These are phyloP conservation scores for Globisporangium yorkense DNA, from an alignment of 352 stramenopile genomes.

Conservation along the genomic window DNA sequence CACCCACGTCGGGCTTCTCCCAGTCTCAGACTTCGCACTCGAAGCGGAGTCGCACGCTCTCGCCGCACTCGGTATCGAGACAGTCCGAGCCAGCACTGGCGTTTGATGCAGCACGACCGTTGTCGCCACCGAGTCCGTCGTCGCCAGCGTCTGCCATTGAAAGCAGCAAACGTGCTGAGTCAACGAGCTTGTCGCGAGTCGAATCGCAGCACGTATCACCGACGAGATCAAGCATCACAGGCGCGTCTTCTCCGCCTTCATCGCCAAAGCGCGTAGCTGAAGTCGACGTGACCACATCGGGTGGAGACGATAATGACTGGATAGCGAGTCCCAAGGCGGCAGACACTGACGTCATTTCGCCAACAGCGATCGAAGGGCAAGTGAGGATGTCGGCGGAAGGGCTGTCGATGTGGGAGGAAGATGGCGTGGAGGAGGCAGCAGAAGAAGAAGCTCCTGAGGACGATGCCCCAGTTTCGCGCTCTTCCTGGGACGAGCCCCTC, in stretches of 20 bases:
- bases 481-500: background rate
- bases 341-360: background rate
- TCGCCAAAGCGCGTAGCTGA: constrained; percentile 2
- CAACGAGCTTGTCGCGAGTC: background rate
- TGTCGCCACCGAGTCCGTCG: background rate
- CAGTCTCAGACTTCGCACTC: background rate
- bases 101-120: background rate
- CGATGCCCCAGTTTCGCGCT: background rate
- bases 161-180: background rate
- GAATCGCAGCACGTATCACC: background rate
- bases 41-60: constrained; percentile 1
- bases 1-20: background rate
- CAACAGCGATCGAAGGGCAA: background rate
- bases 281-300: constrained; percentile 1
- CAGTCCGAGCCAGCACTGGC: constrained; percentile 2
- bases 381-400: background rate
- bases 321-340: background rate
- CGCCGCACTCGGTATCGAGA: background rate
- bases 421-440: background rate
- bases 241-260: constrained; percentile 1
- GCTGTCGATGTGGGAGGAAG: constrained; percentile 12
- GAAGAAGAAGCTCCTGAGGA: background rate
- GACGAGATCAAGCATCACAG: background rate
- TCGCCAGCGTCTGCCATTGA: background rate
- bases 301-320: background rate